A percentile compares a stretch with the other conserved stretches of the same genome.
phyloP scores from a whole-genome alignment of 1,284 basidiomycete species.

The Anthracocystis walkeri region DNA sequence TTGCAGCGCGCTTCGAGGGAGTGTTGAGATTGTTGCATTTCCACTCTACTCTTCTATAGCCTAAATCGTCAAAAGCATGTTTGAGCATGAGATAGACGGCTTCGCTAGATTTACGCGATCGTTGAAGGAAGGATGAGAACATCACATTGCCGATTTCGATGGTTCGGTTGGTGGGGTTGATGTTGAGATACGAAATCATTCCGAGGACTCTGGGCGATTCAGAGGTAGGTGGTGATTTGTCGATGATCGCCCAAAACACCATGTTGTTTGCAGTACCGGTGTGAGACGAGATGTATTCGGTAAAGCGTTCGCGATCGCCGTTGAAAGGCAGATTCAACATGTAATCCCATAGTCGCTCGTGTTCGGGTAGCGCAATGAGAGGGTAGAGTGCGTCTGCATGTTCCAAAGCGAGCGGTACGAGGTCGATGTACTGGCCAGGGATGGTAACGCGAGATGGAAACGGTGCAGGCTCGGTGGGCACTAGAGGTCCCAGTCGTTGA shows the following conservation, averaged over 20 bases:
- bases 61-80: constrained; percentile 42
- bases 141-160: constrained; percentile 59
- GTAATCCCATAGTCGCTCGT: constrained; percentile 44
- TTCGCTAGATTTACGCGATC: constrained; percentile 50
- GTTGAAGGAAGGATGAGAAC: constrained; percentile 43
- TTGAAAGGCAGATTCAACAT: constrained; percentile 33
- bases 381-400: constrained; percentile 34
- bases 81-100: constrained; percentile 40
- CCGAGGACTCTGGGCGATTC: constrained; percentile 19
- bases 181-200: constrained; percentile 35
- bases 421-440: constrained; percentile 38
- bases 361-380: constrained; percentile 24
- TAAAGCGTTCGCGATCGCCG: constrained; percentile 22
- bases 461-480: constrained; percentile 16
- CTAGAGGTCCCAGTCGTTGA: constrained; percentile 22
- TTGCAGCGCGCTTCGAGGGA: constrained; percentile 51
- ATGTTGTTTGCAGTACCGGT: constrained; percentile 23
- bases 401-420: constrained; percentile 16
- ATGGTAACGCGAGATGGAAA: constrained; percentile 27
- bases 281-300: constrained; percentile 12
- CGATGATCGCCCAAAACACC: constrained; percentile 43
- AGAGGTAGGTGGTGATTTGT: constrained; percentile 15
- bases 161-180: constrained; percentile 31
- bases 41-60: constrained; percentile 58
- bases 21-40: constrained; percentile 57